Percentiles rank a stretch among this genome's conserved stretches.
Conservation (phyloP, 106 monocot genomes). For the Platanthera guangdongensis region DNA sequence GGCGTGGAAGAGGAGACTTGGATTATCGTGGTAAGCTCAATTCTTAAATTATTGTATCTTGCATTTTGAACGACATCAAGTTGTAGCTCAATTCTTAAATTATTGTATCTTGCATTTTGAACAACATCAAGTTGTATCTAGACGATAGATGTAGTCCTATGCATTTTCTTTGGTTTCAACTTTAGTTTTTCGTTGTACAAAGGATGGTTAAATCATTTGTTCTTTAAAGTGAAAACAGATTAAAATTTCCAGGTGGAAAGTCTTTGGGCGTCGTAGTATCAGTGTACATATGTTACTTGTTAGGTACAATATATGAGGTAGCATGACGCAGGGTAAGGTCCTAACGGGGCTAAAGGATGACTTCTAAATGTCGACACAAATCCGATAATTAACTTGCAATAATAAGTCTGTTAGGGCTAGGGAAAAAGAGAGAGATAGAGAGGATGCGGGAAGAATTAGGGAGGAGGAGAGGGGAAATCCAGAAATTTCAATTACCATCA, state of each 20-base stretch:
- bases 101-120: background rate
- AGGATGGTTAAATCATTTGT: background rate
- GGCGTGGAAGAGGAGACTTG: constrained; percentile 48
- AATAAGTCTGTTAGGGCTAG: no score
- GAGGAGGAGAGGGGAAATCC: no score
- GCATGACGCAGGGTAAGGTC: no score
- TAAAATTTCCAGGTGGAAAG: background rate
- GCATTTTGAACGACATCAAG: background rate
- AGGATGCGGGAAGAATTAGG: no score
- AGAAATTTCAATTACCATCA: no score
- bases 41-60: background rate
- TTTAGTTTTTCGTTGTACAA: background rate
- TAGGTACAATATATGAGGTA: background rate
- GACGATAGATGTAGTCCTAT: background rate
- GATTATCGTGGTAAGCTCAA: constrained; percentile 53
- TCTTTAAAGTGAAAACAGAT: background rate
- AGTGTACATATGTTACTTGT: background rate
- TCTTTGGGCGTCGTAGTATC: background rate
- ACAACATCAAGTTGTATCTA: background rate
- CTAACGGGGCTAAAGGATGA: no score
- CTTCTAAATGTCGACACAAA: no score
- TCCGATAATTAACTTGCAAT: no score
- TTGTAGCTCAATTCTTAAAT: background rate
- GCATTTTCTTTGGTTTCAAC: background rate
- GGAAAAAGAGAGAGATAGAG: no score